Base-by-base conservation (phyloP, 2,329 filamentous ascomycete genomes). In the Stachybotrys chartarum region DNA sequence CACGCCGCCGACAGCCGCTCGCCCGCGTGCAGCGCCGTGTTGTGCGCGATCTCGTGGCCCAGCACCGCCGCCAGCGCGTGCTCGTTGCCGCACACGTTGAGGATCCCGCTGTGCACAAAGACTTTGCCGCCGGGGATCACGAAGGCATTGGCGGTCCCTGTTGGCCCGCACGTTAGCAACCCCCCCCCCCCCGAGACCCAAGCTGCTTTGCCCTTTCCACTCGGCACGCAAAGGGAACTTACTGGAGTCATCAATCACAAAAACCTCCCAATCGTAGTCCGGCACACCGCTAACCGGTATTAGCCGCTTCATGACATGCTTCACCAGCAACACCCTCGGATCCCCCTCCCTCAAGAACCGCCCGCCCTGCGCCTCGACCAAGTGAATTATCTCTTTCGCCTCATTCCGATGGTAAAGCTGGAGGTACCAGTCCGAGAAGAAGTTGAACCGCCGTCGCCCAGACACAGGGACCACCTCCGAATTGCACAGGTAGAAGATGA, bases 41-140 rank as follows among this genome's bases (percentile, higher is more conserved):
- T 88, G 66, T 93, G 89, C 17, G 88, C 87, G 58, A 92, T 89
- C 73, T 92, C 89, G 70, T 92, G 89, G 14, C 87, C 87, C 14
- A 93, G 75, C 3, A 93, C 87, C 1, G 88, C 83, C 5, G 89
- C 89, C 30, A 93, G 75, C 3, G 84, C 85, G 65, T 87, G 81
- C 55, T 91, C 87, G 62, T 76, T 84, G 53, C 77, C 67, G 57
- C 86, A 87, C 24, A 90, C 73, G n/a, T 79, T 78, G 54, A 92
- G 70, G 35, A 93, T 84, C 44, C 89, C 88, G 59, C 83, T 86
- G 65, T 84, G 87, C 2, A 93, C 88, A 66, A 92, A 92, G 1
- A 93, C 88, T 63, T 91, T 91, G 30, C 88, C 88, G 5, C 84
- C 88, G 0, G 89, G 88, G 6, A 91, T 78, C 1, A 93, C 88